Conservation (phyloP, 345 rosid genomes). For the Eucalyptus erythrocorys region DNA sequence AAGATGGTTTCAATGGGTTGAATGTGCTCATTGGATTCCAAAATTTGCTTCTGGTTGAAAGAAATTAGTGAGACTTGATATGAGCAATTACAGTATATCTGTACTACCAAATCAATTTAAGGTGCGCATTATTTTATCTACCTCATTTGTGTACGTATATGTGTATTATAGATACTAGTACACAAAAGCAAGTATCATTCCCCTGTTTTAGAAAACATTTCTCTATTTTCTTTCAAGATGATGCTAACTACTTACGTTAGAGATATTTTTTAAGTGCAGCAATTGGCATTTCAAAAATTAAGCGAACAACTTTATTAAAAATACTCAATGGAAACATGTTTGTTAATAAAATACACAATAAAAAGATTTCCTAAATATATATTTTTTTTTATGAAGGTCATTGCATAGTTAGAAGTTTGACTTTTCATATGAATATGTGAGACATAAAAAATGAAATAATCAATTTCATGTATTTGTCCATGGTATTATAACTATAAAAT, state of each 20-base stretch:
- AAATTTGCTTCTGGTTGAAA: not conserved
- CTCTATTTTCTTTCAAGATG: not conserved
- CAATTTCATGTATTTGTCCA: too few species aligned
- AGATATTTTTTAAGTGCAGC: not conserved
- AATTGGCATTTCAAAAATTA: not conserved
- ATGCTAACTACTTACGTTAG: not conserved
- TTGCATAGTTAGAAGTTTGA: too few species aligned
- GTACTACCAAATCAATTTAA: not conserved
- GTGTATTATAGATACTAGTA: not conserved
- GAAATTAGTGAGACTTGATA: not conserved
- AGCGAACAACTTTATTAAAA: not conserved
- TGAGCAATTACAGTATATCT: not conserved
- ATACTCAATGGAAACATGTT: not conserved
- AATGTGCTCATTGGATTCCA: not conserved
- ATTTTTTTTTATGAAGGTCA: too few species aligned
- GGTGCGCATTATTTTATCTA: not conserved
- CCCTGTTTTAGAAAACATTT: not conserved
- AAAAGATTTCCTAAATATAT: too few species aligned
- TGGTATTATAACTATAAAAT: not conserved
- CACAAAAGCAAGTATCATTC: not conserved
- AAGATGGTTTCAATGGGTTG: not conserved
- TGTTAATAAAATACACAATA: not conserved
- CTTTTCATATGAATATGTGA: too few species aligned
- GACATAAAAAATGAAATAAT: too few species aligned
- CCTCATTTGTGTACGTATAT: not conserved